Conservation (phyloP, 768 basidiomycete genomes). For the Pulveroboletus sp. region DNA sequence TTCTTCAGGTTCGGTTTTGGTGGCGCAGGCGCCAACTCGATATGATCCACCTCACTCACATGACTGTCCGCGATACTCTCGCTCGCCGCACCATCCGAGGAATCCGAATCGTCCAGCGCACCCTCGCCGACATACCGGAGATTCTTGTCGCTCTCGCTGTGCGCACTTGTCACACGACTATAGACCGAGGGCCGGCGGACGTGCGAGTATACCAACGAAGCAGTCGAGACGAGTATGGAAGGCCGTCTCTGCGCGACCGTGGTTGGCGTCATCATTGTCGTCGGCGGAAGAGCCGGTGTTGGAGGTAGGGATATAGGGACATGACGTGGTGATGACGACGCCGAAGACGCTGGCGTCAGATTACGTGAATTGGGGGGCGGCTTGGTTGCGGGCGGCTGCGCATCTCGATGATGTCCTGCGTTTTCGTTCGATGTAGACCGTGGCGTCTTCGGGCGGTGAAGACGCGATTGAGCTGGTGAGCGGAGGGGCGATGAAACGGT, state of each 20-base stretch:
- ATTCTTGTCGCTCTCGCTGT: constrained; percentile 43
- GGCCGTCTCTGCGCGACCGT: constrained; percentile 42
- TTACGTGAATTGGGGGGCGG: constrained; percentile 41
- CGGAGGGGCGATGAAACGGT: constrained; percentile 9
- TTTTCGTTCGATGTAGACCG: constrained; percentile 20
- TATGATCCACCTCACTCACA: constrained; percentile 32
- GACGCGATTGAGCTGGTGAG: constrained; percentile 26
- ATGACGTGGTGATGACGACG: constrained; percentile 55
- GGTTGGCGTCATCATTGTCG: constrained; percentile 42
- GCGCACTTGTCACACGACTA: constrained; percentile 34
- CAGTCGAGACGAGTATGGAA: constrained; percentile 37
- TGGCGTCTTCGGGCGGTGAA: constrained; percentile 3
- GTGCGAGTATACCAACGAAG: constrained; percentile 30
- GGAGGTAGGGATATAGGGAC: constrained; percentile 31
- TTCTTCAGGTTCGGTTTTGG: constrained; percentile 29
- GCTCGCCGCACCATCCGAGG: constrained; percentile 36
- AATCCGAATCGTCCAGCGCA: constrained; percentile 76
- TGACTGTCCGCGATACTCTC: constrained; percentile 18
- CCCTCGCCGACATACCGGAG: constrained; percentile 72
- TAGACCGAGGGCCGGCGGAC: constrained; percentile 38
- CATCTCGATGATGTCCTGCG: constrained; percentile 14
- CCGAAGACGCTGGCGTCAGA: constrained; percentile 57
- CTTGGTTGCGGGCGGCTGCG: constrained; percentile 21
- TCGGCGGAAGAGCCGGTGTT: constrained; percentile 30
- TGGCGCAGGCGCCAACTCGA: constrained; percentile 24